Evolutionary conservation across 345 rosid genomes (phyloP).

Genomic region (Acer yangbiense): DNA sequence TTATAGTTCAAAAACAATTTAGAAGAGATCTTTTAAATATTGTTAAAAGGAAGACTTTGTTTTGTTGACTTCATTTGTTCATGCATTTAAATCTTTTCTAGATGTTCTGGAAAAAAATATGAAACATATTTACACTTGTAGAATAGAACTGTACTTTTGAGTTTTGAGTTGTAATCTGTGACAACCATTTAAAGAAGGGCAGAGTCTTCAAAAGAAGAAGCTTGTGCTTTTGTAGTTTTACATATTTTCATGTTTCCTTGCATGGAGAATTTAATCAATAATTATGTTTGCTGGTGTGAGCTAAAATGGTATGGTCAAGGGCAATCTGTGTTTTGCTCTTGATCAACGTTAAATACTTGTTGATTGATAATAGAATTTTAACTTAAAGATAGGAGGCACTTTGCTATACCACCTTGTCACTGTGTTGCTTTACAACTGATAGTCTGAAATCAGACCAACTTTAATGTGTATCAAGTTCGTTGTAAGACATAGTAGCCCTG

Average conservation of each 20-base stretch:
- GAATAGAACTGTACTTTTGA: not conserved
- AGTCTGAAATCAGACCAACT: not conserved
- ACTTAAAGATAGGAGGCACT: not conserved
- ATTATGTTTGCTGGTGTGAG: too few species aligned
- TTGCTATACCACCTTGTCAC: not conserved
- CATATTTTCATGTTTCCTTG: too few species aligned
- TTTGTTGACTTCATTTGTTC: not conserved
- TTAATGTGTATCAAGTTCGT: not conserved
- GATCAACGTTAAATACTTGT: not conserved
- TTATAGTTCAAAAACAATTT: not conserved
- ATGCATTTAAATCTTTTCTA: not conserved
- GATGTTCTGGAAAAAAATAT: not conserved
- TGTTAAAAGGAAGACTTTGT: not conserved
- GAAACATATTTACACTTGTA: not conserved
- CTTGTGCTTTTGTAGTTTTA: too few species aligned
- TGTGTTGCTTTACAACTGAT: not conserved
- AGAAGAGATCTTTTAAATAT: not conserved
- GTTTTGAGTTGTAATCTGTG: not conserved
- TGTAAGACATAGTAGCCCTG: not conserved
- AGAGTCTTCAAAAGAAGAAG: too few species aligned
- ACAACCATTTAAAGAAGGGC: too few species aligned
- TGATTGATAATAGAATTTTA: not conserved
- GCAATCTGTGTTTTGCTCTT: not conserved
- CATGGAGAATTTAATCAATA: too few species aligned
- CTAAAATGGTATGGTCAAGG: too few species aligned